These are phyloP conservation scores for Penicillium coffeae DNA, from an alignment of 495 filamentous ascomycete genomes.

Conservation along the genomic window DNA sequence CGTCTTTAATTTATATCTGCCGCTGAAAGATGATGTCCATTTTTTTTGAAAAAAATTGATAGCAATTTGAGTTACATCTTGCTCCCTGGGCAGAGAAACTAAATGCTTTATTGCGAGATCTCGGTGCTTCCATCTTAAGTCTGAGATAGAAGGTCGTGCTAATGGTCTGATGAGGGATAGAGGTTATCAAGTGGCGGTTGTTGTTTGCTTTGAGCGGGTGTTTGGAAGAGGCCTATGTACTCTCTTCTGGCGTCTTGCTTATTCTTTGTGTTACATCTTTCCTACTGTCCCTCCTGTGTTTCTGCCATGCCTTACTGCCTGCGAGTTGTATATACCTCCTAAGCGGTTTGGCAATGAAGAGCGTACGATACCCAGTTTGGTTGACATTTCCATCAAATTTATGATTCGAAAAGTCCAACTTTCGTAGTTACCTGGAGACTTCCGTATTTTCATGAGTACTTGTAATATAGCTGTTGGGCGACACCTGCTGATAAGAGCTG, in stretches of 20 bases:
- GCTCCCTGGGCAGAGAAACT: constrained; percentile 8
- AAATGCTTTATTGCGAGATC: constrained; percentile 11
- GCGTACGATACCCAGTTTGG: constrained; percentile 38
- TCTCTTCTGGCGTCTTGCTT: constrained; percentile 15
- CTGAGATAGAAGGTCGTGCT: constrained; percentile 17
- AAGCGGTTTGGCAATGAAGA: constrained; percentile 41
- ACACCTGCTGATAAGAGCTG: too few relatives aligned
- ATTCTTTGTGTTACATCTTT: constrained; percentile 11
- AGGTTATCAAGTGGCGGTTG: constrained; percentile 13
- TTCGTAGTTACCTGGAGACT: too few relatives aligned
- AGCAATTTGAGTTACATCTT: not conserved
- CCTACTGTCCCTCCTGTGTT: constrained; percentile 31
- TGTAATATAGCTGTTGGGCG: too few relatives aligned
- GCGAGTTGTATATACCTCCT: constrained; percentile 46
- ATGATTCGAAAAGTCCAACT: too few relatives aligned
- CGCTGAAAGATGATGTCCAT: not conserved
- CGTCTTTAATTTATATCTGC: constrained; percentile 1
- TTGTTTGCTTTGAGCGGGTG: constrained; percentile 4
- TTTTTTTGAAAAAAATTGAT: not conserved
- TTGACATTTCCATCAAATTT: constrained; percentile 4
- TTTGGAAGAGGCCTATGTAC: constrained; percentile 11
- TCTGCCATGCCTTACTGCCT: constrained; percentile 31
- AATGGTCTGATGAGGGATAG: constrained; percentile 12
- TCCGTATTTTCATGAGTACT: too few relatives aligned
- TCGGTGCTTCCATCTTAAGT: constrained; percentile 11